Evolutionary conservation across 805 yeast species (phyloP), one percentile per base, ranked within the genome.

Genomic region (Hanseniaspora guilliermondii): DNA sequence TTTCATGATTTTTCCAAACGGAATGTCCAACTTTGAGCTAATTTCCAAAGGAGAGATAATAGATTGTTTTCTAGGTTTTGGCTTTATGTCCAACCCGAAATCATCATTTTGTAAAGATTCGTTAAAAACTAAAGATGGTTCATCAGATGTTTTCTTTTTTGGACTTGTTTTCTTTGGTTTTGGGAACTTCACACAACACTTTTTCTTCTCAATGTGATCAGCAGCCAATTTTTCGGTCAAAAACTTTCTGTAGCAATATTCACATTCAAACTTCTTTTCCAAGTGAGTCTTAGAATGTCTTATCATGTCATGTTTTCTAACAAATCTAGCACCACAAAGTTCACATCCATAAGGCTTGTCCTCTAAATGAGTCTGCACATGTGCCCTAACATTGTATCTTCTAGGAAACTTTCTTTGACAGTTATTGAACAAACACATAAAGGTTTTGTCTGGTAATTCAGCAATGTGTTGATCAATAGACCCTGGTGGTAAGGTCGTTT

Each of bases 331-430:
- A 4, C 78, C 76, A 68, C 99, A 93, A 42, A 58, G 60, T 39
- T 72, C 74, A 70, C 99, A 93, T 0, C 76, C 71, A 68, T 87
- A 91, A 0, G 99, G 99, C 58, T 97, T 73, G 66, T 94, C 98
- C 65, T 91, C 82, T 49, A 93, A 70, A 72, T 93, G 99, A 0
- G 98, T 93, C 66, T 93, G 98, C 55, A 93, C 89, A 67, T 93
- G 99, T 0, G 96, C 87, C 58, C 97, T 73, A 12, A 87, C 87
- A 63, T 93, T 93, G 68, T 94, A 94, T 47, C 96, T 75, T 63
- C 98, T 75, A 7, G 88, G 80, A 68, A 93, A 91, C 53, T 76
- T 71, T 68, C 93, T 88, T 9, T 85, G 84, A 69, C 99, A 93
- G 53, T 75, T 74, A 16, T 83, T 77, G 67, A 74, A 91, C 56